Conservation (phyloP, 257 asterid genomes). For the Lantana camara region DNA sequence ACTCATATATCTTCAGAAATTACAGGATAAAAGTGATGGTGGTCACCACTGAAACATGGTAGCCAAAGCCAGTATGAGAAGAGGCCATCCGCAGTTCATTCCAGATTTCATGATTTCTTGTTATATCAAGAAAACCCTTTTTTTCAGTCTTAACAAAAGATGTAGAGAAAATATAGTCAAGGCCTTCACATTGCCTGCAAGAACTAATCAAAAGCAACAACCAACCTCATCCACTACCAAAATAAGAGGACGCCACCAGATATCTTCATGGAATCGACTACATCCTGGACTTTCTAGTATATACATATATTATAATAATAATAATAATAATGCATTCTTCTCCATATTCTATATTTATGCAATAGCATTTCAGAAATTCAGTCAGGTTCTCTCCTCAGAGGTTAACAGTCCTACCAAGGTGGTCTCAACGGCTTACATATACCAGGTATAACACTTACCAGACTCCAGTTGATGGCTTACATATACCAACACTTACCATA, state of each 20-base stretch:
- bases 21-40: not conserved
- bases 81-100: slow-evolving; percentile 2
- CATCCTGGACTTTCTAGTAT: too few relatives aligned
- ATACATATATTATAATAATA: too few relatives aligned
- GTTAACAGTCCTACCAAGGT: too few relatives aligned
- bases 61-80: not conserved
- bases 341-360: not conserved
- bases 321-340: not conserved
- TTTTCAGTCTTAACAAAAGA: not conserved
- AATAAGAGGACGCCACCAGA: too few relatives aligned
- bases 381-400: too few relatives aligned
- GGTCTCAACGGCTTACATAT: too few relatives aligned
- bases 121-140: not conserved
- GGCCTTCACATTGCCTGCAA: not conserved
- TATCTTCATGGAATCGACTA: too few relatives aligned
- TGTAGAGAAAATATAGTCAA: not conserved
- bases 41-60: not conserved
- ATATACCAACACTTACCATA: too few relatives aligned
- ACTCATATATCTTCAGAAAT: not conserved
- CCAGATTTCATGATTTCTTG: not conserved
- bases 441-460: too few relatives aligned
- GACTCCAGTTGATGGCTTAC: too few relatives aligned
- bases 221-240: not conserved
- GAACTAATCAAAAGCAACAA: not conserved
- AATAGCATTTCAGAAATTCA: too few relatives aligned